Base-by-base conservation (phyloP, 2,329 filamentous ascomycete species). In the Mycosphaerelloides madeirae region DNA sequence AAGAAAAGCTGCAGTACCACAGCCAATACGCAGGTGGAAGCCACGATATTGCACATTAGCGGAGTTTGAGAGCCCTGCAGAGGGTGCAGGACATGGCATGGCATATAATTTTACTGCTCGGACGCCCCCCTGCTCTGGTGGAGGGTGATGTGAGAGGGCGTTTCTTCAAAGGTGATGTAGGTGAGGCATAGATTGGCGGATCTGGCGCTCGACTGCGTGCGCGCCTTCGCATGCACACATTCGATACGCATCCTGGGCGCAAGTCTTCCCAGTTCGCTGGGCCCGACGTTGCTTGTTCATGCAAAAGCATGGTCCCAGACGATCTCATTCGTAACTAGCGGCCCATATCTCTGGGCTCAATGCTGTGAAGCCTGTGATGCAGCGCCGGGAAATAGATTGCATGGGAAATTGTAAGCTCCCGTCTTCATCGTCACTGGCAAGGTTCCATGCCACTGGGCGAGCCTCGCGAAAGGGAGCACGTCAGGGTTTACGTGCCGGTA, bases 251-350 rank as follows among this genome's bases (percentile, higher is more conserved):
- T 33, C 43, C 48, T 38, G 43, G 48, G 29, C 44, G 29, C 40
- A 48, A 53, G 49, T 33, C 43, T 32, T 44, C 45, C 51, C 51
- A 50, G 44, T 40, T 41, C 31, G 25, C 32, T 38, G 50, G 50
- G 39, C 32, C 43, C 33, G 39, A 48, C 28, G 29, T 39, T 44
- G 47, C 50, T 53, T 46, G 44, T 37, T 38, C 42, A 40, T 50
- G 44, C 43, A 22, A 12, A 28, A 13, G 31, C 20, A 32, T 19
- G 12, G 16, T 40, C 44, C 49, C 49, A 41, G 47, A 31, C 38
- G 43, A 53, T 53, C 44, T 43, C 31, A 46, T 50, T 50, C 45
- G 49, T 37, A 43, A 47, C 41, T 40, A 41, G 45, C 38, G 44
- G 41, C 31, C 43, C 41, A 39, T 38, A 44, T 28, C 32, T 19